These are phyloP conservation scores for Calonectria naviculata DNA, from an alignment of 2,329 filamentous ascomycete genomes.

Conservation along the genomic window DNA sequence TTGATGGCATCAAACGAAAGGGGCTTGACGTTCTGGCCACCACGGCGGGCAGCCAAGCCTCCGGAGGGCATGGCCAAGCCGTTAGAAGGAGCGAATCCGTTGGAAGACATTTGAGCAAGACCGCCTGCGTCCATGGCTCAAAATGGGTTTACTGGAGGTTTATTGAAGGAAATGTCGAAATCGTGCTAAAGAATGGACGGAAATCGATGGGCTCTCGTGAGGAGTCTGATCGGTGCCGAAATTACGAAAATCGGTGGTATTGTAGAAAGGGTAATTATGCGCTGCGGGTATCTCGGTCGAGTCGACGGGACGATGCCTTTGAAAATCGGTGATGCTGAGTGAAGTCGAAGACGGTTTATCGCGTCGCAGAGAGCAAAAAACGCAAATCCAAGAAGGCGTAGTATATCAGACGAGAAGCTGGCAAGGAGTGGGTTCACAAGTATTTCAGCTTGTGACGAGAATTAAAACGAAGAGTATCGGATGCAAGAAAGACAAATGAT, in stretches of 20 bases:
- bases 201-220: constrained; percentile 25
- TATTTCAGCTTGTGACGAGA: constrained; percentile 20
- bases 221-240: constrained; percentile 29
- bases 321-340: constrained; percentile 26
- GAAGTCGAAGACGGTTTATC: constrained; percentile 28
- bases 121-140: constrained; percentile 91
- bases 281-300: constrained; percentile 37
- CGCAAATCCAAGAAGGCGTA: constrained; percentile 40
- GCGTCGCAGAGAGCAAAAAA: constrained; percentile 30
- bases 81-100: constrained; percentile 77
- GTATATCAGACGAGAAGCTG: constrained; percentile 29
- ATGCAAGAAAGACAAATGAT: constrained; percentile 28
- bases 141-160: constrained; percentile 29
- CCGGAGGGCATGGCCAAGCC: constrained; percentile 81
- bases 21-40: constrained; percentile 90
- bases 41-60: constrained; percentile 85
- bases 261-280: constrained; percentile 37
- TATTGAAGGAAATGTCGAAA: constrained; percentile 19
- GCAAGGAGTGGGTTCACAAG: constrained; percentile 32
- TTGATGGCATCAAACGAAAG: constrained; percentile 82
- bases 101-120: constrained; percentile 99
- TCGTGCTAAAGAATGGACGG: constrained; percentile 33
- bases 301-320: constrained; percentile 30
- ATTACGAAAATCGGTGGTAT: constrained; percentile 35
- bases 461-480: constrained; percentile 38